Evolutionary conservation across 1,139 yeast species (phyloP), one percentile per base, ranked within the genome.

Genomic region (Pneumocystis murina): DNA sequence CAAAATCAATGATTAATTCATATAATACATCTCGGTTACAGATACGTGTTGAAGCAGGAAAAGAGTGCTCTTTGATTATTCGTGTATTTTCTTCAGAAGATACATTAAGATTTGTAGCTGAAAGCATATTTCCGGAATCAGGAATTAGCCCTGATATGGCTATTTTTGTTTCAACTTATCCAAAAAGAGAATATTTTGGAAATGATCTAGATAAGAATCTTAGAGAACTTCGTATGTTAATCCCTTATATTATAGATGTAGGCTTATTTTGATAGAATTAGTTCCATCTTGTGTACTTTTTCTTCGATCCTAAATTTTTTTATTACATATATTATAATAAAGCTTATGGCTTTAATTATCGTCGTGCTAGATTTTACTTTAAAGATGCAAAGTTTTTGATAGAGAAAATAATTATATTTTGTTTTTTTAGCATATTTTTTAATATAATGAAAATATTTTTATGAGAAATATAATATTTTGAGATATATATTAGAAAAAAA

Each of bases 131-230:
- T 12, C 57, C 65, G 1, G 72, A 72, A 41, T 61, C 70, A 16
- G 72, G 70, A 5, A 61, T 70, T 10, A 59, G 68, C 12, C 67
- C 72, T 6, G 54, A 62, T 20, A 33, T 65, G 8, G 39, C 72
- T 7, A 68, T 67, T 17, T 71, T 75, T 61, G 67, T 70, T 59
- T 71, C 75, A 30, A 72, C 75, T 3, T 75, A 74, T 64, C 77
- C 77, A 12, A 72, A 73, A 8, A 67, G 68, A 58, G 67, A 68
- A 12, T 68, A 67, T 36, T 68, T 68, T 12, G 60, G 64, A 8
- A 68, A 66, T n/a, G 72, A 70, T 38, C 14, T 38, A 20, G 43
- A 58, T 24, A 58, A 58, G 20, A 58, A 33, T 8, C n/a, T 58
- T 8, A 30, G 28, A 28, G 60, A 58, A 58, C 43, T 58, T 38